A percentile compares a stretch with the other conserved stretches of the same genome.
These are phyloP conservation scores for Uromyces viciae-fabae DNA, from an alignment of 1,284 basidiomycete genomes.

Conservation along the genomic window DNA sequence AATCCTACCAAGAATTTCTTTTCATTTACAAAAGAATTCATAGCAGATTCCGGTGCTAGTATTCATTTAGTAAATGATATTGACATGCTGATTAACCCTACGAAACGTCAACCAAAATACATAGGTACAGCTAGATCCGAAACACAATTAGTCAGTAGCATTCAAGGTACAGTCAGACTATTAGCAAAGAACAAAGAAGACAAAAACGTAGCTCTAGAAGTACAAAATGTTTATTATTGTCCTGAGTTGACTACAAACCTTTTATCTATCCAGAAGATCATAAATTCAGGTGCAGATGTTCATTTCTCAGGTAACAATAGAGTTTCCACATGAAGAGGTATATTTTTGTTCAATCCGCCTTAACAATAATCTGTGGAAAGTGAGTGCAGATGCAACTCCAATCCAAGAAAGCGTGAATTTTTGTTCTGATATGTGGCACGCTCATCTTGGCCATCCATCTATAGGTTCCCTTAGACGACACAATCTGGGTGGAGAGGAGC, in stretches of 20 bases:
- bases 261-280: not conserved
- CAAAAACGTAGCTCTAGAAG: not conserved
- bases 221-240: not conserved
- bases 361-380: not conserved
- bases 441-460: not conserved
- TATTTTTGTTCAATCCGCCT: not conserved
- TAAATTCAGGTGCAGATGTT: not conserved
- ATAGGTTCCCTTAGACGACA: not conserved
- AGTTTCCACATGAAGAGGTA: not conserved
- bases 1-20: not conserved
- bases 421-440: not conserved
- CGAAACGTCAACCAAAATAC: not conserved
- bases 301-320: not conserved
- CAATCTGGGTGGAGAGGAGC: not conserved
- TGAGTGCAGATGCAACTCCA: not conserved
- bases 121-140: not conserved
- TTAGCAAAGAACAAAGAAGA: not conserved
- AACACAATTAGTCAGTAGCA: not conserved
- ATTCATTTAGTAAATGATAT: not conserved
- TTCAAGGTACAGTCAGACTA: not conserved
- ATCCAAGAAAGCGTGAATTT: not conserved
- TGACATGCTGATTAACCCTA: not conserved
- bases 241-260: not conserved
- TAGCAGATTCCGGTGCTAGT: not conserved
- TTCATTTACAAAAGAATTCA: not conserved